Conservation (phyloP, 352 stramenopile genomes). For the Phytopythium litorale region DNA sequence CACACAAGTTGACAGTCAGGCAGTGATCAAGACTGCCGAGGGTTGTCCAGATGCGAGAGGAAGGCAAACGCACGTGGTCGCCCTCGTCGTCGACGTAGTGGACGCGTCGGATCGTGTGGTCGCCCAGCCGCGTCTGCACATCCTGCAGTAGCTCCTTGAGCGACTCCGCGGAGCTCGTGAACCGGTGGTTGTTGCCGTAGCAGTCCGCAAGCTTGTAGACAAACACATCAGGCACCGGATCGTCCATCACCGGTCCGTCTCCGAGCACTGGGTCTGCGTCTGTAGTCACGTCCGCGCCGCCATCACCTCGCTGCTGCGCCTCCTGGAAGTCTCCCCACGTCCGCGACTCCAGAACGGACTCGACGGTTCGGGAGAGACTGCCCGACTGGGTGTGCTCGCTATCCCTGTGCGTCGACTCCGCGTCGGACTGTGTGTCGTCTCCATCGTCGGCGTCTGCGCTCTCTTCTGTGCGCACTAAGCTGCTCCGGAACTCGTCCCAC, state of each 20-base stretch:
- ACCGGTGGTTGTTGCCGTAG: conserved; percentile 80
- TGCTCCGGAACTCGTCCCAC: conserved; percentile 74
- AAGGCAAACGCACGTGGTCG: conserved; percentile 50
- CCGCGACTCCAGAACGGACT: conserved; percentile 27
- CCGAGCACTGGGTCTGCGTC: conserved; percentile 20
- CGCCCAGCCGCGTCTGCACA: conserved; percentile 67
- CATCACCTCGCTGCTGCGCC: background rate
- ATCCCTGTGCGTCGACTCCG: background rate
- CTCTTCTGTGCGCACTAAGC: conserved; percentile 33
- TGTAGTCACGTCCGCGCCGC: background rate
- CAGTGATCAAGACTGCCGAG: background rate
- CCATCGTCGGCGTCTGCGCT: conserved; percentile 34
- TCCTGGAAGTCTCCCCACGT: conserved; percentile 48
- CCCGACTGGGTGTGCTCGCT: background rate
- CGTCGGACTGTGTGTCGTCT: conserved; percentile 13
- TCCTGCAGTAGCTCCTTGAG: conserved; percentile 66
- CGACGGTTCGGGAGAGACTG: conserved; percentile 9
- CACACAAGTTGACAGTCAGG: background rate
- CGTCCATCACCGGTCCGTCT: conserved; percentile 8
- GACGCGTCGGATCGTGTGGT: conserved; percentile 70
- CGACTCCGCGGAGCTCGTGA: conserved; percentile 77
- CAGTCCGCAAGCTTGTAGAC: conserved; percentile 84
- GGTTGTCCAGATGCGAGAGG: background rate
- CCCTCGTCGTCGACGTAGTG: conserved; percentile 83
- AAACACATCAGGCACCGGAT: conserved; percentile 47